phyloP scores from a whole-genome alignment of 495 filamentous ascomycete species.

The Podospora sp. region DNA sequence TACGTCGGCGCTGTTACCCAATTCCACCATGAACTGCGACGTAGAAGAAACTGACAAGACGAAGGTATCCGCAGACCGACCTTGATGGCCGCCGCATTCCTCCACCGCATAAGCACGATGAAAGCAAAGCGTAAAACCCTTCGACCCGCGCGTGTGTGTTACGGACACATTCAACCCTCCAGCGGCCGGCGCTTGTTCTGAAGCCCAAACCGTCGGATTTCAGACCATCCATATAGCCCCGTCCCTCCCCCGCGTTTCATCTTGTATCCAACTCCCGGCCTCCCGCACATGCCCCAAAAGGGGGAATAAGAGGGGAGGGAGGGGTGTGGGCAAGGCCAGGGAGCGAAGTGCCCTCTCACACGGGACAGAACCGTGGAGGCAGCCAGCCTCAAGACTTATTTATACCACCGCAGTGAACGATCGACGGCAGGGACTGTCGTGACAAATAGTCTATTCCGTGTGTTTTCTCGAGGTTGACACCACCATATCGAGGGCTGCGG shows the following conservation, averaged over 20 bases:
- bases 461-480: not conserved
- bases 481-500: not conserved
- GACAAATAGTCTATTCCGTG: conserved; percentile 1
- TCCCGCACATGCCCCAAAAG: not conserved
- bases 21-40: too few species aligned
- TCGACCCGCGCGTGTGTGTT: conserved; percentile 16
- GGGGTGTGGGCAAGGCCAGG: not conserved
- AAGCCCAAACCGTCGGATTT: conserved; percentile 19
- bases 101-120: not conserved
- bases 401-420: not conserved
- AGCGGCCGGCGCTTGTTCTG: conserved; percentile 1
- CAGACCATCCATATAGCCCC: conserved; percentile 13
- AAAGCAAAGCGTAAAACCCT: conserved; percentile 1
- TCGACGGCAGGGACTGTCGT: conserved; percentile 2
- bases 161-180: not conserved
- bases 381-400: not conserved
- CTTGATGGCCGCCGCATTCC: not conserved
- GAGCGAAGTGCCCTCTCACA: not conserved
- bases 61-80: not conserved
- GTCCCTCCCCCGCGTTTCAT: conserved; percentile 21
- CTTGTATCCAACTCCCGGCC: conserved; percentile 3
- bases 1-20: too few species aligned
- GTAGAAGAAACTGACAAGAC: not conserved
- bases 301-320: not conserved
- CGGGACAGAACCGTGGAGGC: not conserved